Conservation (phyloP, 305 asterid genomes). For the Fraxinus latifolia region DNA sequence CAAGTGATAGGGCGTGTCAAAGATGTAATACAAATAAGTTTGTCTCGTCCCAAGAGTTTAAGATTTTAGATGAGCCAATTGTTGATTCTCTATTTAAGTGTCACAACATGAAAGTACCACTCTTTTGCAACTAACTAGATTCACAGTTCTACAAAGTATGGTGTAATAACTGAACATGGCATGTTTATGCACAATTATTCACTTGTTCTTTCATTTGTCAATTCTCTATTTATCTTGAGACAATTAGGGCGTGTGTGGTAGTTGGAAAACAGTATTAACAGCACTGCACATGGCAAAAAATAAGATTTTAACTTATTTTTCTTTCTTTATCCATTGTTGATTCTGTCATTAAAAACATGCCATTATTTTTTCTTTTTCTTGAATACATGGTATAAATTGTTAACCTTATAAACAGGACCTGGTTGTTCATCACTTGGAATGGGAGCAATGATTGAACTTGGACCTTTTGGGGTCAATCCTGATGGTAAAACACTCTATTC, state of each 20-base stretch:
- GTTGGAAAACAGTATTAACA: not conserved
- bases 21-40: not conserved
- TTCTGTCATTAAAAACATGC: not conserved
- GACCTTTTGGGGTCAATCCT: slow-evolving; percentile 41
- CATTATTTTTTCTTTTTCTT: not conserved
- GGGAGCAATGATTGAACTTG: slow-evolving; percentile 41
- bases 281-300: not conserved
- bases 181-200: not conserved
- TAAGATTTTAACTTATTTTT: not conserved
- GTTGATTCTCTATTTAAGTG: not conserved
- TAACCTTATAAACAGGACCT: slow-evolving; percentile 30
- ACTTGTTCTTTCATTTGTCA: not conserved
- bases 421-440: slow-evolving; percentile 44
- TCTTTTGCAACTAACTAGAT: not conserved
- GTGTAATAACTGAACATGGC: not conserved
- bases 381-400: not conserved
- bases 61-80: too few relatives aligned
- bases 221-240: not conserved
- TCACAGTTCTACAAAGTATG: not conserved
- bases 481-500: slow-evolving; percentile 40
- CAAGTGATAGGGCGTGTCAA: not conserved
- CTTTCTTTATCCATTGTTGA: not conserved
- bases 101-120: not conserved
- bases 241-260: not conserved
- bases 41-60: not conserved